Evolutionary conservation across 2,329 filamentous ascomycete genomes (phyloP), one percentile per base, ranked within the genome.

Genomic region (Zymoseptoria tritici): DNA sequence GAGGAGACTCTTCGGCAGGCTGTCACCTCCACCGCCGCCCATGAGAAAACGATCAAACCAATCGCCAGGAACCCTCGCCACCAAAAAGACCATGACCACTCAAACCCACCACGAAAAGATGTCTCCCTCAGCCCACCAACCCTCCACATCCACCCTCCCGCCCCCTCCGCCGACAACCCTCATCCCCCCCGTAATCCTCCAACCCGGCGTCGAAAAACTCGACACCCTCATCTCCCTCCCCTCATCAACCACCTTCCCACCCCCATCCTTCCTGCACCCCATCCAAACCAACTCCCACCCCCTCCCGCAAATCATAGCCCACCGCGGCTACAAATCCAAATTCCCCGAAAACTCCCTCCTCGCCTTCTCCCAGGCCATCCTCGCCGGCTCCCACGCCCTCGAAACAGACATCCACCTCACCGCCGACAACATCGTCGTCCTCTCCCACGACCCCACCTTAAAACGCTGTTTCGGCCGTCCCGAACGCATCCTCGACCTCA

Each of bases 341-440:
- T 89, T 82, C 66, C 91, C 93, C 0, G 93, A 97, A 74, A 97
- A 97, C 75, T 88, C 89, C 1, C 85, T 97, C 81, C 82, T 80
- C 16, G 88, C 89, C 7, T 95, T 96, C 76, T 78, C 78, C 59
- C 87, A 82, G 26, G 92, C 91, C 1, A 81, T 93, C 2, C 78
- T 84, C 31, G 85, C 85, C 19, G 90, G 90, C 20, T 85, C 89
- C 0, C 84, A 95, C 68, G 93, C 88, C 0, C 78, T 97, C 26
- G 93, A 97, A 77, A 95, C 91, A 19, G 93, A 97, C 69, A 75
- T 97, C 8, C 92, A 95, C 72, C 76, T 97, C 36, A 87, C 90
- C 13, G 85, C 82, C 62, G 93, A 97, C 70, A 86, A 87, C 6
- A 86, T 96, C 0, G 88, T 96, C 0, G 90, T 97, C 9, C 77